Evolutionary conservation across 2,329 filamentous ascomycete species (phyloP), one percentile per base, ranked within the genome.

Genomic region (Ceratocystis albifundus): DNA sequence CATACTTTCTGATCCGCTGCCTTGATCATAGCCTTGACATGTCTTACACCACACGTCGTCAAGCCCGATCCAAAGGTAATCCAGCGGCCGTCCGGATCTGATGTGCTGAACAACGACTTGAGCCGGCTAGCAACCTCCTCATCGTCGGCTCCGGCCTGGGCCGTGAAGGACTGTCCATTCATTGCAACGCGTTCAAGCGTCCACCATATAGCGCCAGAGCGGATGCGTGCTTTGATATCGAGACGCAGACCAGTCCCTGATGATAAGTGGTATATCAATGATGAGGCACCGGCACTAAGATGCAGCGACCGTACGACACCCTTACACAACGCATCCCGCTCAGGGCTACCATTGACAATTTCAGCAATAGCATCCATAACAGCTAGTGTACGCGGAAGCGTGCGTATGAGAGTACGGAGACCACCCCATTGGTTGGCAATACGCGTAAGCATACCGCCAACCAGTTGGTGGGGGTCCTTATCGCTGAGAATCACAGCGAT

Each of bases 391-490:
- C 80, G 74, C 1, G 81, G 80, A 32, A 89, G 76, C 72, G 77
- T 85, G 68, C 74, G 76, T 71, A 77, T 84, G 74, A 78, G 81
- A 70, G 71, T 80, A 71, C 74, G 80, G 72, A 77, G 89, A 71
- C 73, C 80, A 64, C 73, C 77, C 48, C 79, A 73, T 50, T 79
- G 77, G 71, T 87, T 87, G 68, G 86, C 80, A 6, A 86, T 76
- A 2, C 76, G 77, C 65, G 80, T 80, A 68, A 90, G 77, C 57
- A 82, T 76, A 69, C 86, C 83, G 22, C 80, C 75, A 12, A 88
- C 79, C 20, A 85, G 81, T 57, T 86, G 76, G 71, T 91, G 88
- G 1, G 88, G 88, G 70, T 88, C 90, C 12, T 78, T 79, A 15
- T 77, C 76, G 50, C 86, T 80, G 22, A 68, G 64, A n/a, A 68